Conservation (phyloP, 108 stramenopile species). For the Epithemia pelagica region DNA sequence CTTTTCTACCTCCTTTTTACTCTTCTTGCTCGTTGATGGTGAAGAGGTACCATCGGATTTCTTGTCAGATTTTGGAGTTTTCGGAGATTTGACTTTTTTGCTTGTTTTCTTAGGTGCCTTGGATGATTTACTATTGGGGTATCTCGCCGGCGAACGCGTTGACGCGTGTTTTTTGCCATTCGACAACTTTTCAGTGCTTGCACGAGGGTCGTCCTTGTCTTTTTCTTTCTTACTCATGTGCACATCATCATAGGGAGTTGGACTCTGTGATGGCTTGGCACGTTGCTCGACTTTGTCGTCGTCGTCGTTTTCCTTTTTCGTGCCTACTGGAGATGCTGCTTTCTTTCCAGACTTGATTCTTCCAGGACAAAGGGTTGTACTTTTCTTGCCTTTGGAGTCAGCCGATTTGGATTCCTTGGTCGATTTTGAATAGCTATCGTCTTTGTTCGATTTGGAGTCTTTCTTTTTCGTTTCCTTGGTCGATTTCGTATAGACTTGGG, state of each 20-base stretch:
- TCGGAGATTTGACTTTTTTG: no score
- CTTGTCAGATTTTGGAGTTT: neutral
- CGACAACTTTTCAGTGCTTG: neutral
- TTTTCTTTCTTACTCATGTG: neutral
- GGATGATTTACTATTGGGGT: neutral
- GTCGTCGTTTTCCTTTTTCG: neutral
- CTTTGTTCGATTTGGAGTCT: no score
- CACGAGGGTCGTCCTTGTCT: neutral
- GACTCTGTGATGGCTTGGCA: no score
- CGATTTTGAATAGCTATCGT: neutral
- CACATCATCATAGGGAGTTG: no score
- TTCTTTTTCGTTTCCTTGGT: no score
- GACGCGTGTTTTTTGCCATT: neutral
- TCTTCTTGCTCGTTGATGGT: no score
- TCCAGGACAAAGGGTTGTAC: neutral
- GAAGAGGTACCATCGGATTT: no score
- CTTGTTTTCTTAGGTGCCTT: neutral
- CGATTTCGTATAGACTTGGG: no score
- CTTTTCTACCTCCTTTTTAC: neutral
- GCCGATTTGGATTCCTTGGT: neutral
- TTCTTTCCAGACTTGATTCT: neutral
- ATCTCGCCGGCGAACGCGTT: neutral
- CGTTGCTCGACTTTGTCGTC: neutral
- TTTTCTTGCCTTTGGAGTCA: neutral
- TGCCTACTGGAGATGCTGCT: neutral